Conservation (phyloP, 305 asterid species). For the Fraxinus velutina region DNA sequence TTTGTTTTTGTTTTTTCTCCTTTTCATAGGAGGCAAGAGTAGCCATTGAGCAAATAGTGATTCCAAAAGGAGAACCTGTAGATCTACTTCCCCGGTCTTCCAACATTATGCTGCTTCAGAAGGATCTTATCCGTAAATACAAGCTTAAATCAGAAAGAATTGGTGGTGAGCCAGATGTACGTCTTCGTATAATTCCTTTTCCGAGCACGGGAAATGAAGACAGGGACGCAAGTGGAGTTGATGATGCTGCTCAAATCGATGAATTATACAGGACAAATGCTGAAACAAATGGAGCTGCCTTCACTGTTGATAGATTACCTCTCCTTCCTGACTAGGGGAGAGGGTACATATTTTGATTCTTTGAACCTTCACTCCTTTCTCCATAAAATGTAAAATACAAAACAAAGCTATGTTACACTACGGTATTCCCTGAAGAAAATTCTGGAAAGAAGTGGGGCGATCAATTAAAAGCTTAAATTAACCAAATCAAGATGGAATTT, state of each 20-base stretch:
- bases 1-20: slow-evolving; percentile 2
- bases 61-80: slow-evolving; percentile 72
- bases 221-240: slow-evolving; percentile 30
- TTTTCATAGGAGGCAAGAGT: slow-evolving; percentile 76
- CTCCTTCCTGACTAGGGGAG: slow-evolving; percentile 58
- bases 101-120: slow-evolving; percentile 69
- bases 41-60: slow-evolving; percentile 75
- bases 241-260: slow-evolving; percentile 33
- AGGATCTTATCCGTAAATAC: slow-evolving; percentile 78
- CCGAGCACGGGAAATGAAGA: slow-evolving; percentile 37
- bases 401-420: slow-evolving; percentile 9
- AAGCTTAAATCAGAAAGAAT: slow-evolving; percentile 75
- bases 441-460: background rate
- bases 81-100: slow-evolving; percentile 81
- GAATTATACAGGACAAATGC: slow-evolving; percentile 27
- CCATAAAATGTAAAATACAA: slow-evolving; percentile 1
- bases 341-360: background rate
- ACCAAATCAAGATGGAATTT: background rate
- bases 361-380: background rate
- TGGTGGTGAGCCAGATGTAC: slow-evolving; percentile 50
- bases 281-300: slow-evolving; percentile 58
- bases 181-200: slow-evolving; percentile 68
- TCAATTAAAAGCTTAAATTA: background rate
- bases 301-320: slow-evolving; percentile 55
- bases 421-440: background rate